Percentiles rank a stretch among this genome's conserved stretches.
phyloP scores from a whole-genome alignment of 1,284 basidiomycete genomes.

The Trichosporon inkin region DNA sequence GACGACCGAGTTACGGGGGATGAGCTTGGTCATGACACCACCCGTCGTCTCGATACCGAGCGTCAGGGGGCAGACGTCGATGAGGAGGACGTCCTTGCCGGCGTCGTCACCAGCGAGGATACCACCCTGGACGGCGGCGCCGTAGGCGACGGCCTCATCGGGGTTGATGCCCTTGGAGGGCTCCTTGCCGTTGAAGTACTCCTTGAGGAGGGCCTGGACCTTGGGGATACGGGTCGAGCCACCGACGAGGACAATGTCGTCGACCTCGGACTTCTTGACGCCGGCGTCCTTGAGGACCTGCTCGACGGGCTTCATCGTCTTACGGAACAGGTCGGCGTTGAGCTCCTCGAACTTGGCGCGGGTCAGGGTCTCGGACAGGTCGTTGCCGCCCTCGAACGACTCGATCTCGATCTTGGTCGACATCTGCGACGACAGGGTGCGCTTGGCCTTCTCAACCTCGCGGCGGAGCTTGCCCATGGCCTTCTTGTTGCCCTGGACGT shows the following conservation, averaged over 20 bases:
- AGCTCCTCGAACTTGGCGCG: conserved; percentile 98
- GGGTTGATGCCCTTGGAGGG: conserved; percentile 96
- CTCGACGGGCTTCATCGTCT: conserved; percentile 99
- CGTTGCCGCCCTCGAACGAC: conserved; percentile 88
- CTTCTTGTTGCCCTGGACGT: conserved; percentile 78
- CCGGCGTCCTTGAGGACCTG: conserved; percentile 97
- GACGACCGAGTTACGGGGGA: conserved; percentile 89
- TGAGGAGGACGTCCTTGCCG: conserved; percentile 91
- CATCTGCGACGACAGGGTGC: conserved; percentile 81
- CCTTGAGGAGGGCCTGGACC: conserved; percentile 93
- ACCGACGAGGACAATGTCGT: conserved; percentile 96
- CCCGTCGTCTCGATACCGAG: conserved; percentile 97
- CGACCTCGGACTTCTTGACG: conserved; percentile 94
- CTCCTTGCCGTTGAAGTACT: conserved; percentile 83
- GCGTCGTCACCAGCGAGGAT: conserved; percentile 98
- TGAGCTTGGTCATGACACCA: conserved; percentile 96
- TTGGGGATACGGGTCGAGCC: conserved; percentile 98
- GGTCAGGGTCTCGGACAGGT: conserved; percentile 90
- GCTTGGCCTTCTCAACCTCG: conserved; percentile 98
- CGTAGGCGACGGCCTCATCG: conserved; percentile 98
- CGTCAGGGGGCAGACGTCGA: conserved; percentile 94
- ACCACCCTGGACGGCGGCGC: conserved; percentile 97
- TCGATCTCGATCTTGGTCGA: conserved; percentile 70
- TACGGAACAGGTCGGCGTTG: conserved; percentile 97
- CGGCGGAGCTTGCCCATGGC: conserved; percentile 96